Conservation (phyloP, 768 basidiomycete species). For the Lactifluus volemus region DNA sequence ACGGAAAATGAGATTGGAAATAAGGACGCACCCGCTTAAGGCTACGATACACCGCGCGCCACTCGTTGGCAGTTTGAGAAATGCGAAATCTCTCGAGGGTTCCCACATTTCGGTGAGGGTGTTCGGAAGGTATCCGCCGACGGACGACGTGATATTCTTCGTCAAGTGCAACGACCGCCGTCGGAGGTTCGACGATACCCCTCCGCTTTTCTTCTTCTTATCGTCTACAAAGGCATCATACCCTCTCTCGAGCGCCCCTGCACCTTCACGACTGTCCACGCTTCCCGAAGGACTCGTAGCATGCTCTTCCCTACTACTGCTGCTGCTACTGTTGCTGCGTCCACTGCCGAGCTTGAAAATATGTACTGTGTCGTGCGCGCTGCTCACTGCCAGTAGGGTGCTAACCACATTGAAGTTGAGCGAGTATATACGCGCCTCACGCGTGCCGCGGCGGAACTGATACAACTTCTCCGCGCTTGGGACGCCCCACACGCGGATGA, state of each 20-base stretch:
- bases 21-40: slow-evolving; percentile 55
- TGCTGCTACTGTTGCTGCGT: slow-evolving; percentile 19
- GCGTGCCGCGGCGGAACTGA: slow-evolving; percentile 88
- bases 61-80: slow-evolving; percentile 67
- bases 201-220: slow-evolving; percentile 45
- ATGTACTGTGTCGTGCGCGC: slow-evolving; percentile 92
- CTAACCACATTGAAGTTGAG: slow-evolving; percentile 79
- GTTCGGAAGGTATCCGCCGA: slow-evolving; percentile 81
- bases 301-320: slow-evolving; percentile 23
- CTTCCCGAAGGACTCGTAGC: slow-evolving; percentile 57
- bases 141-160: slow-evolving; percentile 63
- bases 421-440: slow-evolving; percentile 78
- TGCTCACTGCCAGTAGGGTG: slow-evolving; percentile 81
- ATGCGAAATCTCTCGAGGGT: slow-evolving; percentile 91
- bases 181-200: slow-evolving; percentile 55
- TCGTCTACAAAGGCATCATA: slow-evolving; percentile 80
- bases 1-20: background rate
- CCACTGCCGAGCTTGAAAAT: slow-evolving; percentile 77
- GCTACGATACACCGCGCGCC: slow-evolving; percentile 84
- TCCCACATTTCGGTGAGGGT: slow-evolving; percentile 96
- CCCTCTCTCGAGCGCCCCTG: slow-evolving; percentile 59
- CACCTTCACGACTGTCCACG: slow-evolving; percentile 53
- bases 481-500: slow-evolving; percentile 89
- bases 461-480: slow-evolving; percentile 91
- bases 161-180: slow-evolving; percentile 68